A percentile compares a stretch with the other conserved stretches of the same genome.
These are phyloP conservation scores for Microbotryum lychnidis-dioicae DNA, from an alignment of 1,284 basidiomycete species.

Conservation along the genomic window DNA sequence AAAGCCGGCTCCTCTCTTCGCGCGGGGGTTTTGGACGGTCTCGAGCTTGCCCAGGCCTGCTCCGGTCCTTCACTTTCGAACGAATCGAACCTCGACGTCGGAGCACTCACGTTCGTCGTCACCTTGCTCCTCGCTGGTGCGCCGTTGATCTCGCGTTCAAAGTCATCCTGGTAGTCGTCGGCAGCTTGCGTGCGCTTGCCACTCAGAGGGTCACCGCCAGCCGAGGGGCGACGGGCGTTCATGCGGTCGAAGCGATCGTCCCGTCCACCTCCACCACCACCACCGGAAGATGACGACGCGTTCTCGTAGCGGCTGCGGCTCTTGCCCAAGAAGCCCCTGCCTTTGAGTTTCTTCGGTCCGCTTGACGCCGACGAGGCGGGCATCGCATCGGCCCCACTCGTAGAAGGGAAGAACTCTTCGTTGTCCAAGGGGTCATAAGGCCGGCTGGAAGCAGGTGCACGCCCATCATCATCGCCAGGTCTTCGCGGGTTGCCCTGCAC, in stretches of 20 bases:
- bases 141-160: conserved; percentile 30
- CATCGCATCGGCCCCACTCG: not conserved
- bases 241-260: conserved; percentile 11
- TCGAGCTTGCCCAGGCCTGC: conserved; percentile 13
- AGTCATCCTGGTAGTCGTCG: conserved; percentile 29
- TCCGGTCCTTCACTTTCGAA: conserved; percentile 22
- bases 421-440: conserved; percentile 21
- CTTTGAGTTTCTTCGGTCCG: conserved; percentile 13
- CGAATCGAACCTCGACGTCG: conserved; percentile 17
- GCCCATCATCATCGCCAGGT: conserved; percentile 4
- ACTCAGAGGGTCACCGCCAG: not conserved
- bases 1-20: not conserved
- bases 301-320: conserved; percentile 24
- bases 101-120: not conserved
- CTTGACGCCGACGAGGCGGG: not conserved
- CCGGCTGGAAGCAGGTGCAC: conserved; percentile 7
- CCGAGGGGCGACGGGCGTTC: conserved; percentile 2
- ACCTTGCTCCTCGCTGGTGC: not conserved
- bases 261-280: not conserved
- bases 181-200: conserved; percentile 1
- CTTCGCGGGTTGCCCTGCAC: conserved; percentile 20
- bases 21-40: not conserved
- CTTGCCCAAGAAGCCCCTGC: conserved; percentile 17
- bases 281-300: not conserved
- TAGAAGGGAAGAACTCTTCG: conserved; percentile 23